Evolutionary conservation across 768 basidiomycete genomes (phyloP).

Genomic region (Saitozyma podzolica): DNA sequence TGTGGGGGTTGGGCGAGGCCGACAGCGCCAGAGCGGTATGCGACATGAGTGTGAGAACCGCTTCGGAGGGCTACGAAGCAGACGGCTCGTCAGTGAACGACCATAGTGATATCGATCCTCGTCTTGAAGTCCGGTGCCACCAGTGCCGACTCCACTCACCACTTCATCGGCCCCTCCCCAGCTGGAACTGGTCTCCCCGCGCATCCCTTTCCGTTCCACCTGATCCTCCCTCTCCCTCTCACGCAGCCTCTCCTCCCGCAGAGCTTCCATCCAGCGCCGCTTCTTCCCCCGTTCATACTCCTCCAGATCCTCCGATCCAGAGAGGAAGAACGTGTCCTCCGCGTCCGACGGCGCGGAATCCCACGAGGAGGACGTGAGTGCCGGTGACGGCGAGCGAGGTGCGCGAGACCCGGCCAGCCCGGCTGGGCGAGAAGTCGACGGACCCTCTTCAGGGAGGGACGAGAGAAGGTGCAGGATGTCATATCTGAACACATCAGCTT

Average conservation of each 20-base stretch:
- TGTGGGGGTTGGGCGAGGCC: constrained; percentile 71
- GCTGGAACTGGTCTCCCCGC: constrained; percentile 48
- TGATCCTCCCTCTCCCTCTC: constrained; percentile 54
- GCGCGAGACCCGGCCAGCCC: background rate
- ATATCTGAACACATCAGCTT: constrained; percentile 59
- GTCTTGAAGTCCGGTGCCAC: too few relatives aligned
- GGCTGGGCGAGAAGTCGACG: constrained; percentile 3
- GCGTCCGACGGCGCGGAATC: constrained; percentile 79
- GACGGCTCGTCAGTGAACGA: background rate
- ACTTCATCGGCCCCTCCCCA: constrained; percentile 21
- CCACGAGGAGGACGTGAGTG: constrained; percentile 59
- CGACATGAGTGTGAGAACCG: constrained; percentile 70
- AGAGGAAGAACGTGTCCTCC: constrained; percentile 82
- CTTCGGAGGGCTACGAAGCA: constrained; percentile 50
- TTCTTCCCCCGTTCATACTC: constrained; percentile 71
- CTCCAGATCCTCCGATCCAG: constrained; percentile 63
- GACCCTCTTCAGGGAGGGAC: constrained; percentile 50
- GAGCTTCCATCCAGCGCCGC: constrained; percentile 61
- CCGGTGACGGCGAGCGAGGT: constrained; percentile 53
- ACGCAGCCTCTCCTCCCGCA: constrained; percentile 65
- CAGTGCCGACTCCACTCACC: constrained; percentile 12
- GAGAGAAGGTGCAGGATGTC: constrained; percentile 76
- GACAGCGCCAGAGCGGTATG: constrained; percentile 71
- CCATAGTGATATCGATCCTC: background rate
- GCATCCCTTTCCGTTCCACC: constrained; percentile 70